These are phyloP conservation scores for Ceratocystis smalleyi DNA, from an alignment of 2,329 filamentous ascomycete species.

Conservation along the genomic window DNA sequence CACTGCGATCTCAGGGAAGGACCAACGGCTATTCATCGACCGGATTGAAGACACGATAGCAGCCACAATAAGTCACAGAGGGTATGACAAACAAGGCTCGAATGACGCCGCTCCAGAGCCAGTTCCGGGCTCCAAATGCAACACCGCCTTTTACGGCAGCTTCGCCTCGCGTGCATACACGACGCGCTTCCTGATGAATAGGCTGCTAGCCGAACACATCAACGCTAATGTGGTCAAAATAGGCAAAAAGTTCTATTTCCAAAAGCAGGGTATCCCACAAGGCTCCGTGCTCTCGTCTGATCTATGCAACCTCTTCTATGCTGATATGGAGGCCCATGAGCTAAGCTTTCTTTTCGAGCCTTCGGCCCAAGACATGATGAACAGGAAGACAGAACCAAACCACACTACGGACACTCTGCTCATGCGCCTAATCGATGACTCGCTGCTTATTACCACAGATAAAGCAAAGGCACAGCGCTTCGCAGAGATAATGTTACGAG, in stretches of 20 bases:
- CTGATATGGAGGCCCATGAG: constrained; percentile 57
- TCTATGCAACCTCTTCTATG: constrained; percentile 93
- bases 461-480: constrained; percentile 53
- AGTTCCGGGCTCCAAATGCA: constrained; percentile 30
- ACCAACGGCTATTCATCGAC: constrained; percentile 31
- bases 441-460: constrained; percentile 69
- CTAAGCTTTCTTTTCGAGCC: constrained; percentile 44
- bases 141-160: constrained; percentile 65
- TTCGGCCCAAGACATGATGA: neutral
- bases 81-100: neutral
- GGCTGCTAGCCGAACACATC: constrained; percentile 67
- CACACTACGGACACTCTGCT: neutral
- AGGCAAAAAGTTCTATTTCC: constrained; percentile 74
- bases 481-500: constrained; percentile 62
- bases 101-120: constrained; percentile 17
- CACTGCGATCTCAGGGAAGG: constrained; percentile 31
- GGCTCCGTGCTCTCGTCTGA: constrained; percentile 76
- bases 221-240: constrained; percentile 72
- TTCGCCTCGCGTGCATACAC: constrained; percentile 42
- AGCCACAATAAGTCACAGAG: neutral
- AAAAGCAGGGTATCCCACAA: constrained; percentile 81
- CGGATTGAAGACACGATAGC: constrained; percentile 26
- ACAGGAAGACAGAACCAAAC: neutral
- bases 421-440: constrained; percentile 48
- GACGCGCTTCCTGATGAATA: constrained; percentile 41